Conservation (phyloP, 192 early-diverging fungal species). For the Entomortierella chlamydospora region DNA sequence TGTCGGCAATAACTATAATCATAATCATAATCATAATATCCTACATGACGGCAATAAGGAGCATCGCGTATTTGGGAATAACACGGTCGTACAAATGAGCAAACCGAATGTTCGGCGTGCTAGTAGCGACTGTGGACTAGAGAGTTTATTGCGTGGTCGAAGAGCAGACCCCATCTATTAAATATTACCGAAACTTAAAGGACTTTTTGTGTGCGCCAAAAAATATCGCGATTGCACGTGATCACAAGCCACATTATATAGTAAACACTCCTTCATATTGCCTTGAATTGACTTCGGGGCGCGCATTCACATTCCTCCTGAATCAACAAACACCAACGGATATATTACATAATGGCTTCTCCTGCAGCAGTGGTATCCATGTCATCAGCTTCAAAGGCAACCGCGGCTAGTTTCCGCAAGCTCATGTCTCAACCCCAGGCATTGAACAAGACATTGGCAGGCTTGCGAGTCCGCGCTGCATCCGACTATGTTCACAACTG, state of each 20-base stretch:
- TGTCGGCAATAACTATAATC: not conserved
- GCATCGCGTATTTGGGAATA: not conserved
- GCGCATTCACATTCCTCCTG: not conserved
- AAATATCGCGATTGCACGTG: not conserved
- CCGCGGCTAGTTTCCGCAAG: constrained; percentile 32
- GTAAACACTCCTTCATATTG: not conserved
- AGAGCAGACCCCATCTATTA: not conserved
- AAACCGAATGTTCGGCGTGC: not conserved
- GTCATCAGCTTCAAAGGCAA: constrained; percentile 32
- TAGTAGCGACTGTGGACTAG: constrained; percentile 31
- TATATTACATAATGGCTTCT: constrained; percentile 27
- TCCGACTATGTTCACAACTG: constrained; percentile 46
- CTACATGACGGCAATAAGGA: too few species aligned
- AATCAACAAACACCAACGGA: not conserved
- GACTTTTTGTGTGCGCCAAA: not conserved
- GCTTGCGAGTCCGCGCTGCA: constrained; percentile 33
- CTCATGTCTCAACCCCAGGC: constrained; percentile 42
- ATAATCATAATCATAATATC: not conserved
- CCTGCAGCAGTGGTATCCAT: constrained; percentile 46
- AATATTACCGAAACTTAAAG: not conserved
- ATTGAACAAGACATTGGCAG: constrained; percentile 38
- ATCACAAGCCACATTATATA: not conserved
- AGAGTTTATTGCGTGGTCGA: constrained; percentile 4
- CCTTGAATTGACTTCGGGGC: not conserved
- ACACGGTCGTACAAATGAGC: not conserved